Conservation (phyloP, 306 rosid species). For the Medicago truncatula region DNA sequence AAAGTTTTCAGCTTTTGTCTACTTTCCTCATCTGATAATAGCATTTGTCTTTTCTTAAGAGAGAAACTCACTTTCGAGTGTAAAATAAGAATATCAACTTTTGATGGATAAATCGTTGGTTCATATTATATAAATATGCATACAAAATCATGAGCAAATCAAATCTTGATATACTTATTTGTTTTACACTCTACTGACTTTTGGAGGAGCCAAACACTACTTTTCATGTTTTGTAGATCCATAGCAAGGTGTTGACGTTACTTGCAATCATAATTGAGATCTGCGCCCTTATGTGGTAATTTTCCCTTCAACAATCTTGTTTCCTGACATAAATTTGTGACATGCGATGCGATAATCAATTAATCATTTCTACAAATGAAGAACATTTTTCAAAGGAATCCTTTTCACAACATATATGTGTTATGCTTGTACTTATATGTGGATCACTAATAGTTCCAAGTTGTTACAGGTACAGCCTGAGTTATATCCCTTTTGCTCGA, state of each 20-base stretch:
- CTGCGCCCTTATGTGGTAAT: constrained; percentile 87
- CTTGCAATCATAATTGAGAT: constrained; percentile 81
- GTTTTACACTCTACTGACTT: background rate
- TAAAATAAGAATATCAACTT: background rate
- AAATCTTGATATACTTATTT: background rate
- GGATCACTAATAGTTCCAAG: constrained; percentile 32
- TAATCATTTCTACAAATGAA: constrained; percentile 11
- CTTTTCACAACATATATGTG: background rate
- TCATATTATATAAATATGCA: background rate
- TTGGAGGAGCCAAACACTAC: background rate
- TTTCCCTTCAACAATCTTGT: constrained; percentile 28
- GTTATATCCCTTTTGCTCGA: constrained; percentile 97
- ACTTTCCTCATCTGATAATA: background rate
- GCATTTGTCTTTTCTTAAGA: background rate
- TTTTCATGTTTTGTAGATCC: constrained; percentile 68
- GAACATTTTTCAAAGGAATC: constrained; percentile 18
- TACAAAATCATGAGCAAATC: background rate
- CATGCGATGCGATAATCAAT: constrained; percentile 32
- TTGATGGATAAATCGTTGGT: background rate
- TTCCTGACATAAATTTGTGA: constrained; percentile 37
- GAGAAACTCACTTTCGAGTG: background rate
- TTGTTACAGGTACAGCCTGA: constrained; percentile 86
- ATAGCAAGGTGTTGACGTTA: constrained; percentile 76
- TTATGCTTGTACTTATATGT: background rate
- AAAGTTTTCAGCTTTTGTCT: constrained; percentile 2